Evolutionary conservation across 179 eudicot genomes (phyloP), one percentile per base, ranked within the genome.

Genomic region (Carnegiea gigantea): DNA sequence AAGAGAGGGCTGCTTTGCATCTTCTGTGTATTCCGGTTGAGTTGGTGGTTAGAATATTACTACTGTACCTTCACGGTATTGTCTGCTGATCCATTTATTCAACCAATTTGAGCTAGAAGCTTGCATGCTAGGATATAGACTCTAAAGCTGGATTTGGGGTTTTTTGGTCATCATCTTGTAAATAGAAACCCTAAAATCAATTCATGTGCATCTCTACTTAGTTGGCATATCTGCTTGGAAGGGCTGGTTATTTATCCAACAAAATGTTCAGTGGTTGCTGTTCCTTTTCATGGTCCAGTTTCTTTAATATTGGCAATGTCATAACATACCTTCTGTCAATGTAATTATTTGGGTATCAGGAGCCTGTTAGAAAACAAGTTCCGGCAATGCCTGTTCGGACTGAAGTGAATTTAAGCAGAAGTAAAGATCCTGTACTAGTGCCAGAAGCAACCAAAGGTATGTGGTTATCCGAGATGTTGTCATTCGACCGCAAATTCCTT

Each of bases 391-490:
- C 59, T 68, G 36, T 48, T 76, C 85, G 62, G 33, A 59, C 46
- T 70, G 80, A 26, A 70, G 59, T 46, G 46, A 82, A 87, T 33
- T 21, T 6, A 59, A 82, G 82, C 73, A 70, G 33, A 70, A 62
- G 36, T 70, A 80, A 70, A 72, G 76, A 28, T 30, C 76, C 82
- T 21, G 26, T 73, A 65, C 77, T 65, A 72, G 75, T 72, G 36
- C 70, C 36, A 48, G 72, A 80, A 62, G 65, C 60, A 43, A 75
- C 54, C 75, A 82, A 72, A 77, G 89, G 86, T 84, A 82, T n/a
- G 51, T 72, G 49, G 46, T 67, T 40, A 60, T 80, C 20, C 46
- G 2, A 51, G 23, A 76, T 51, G 4, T 49, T n/a, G 7, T 51
- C 40, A 49, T 36, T 65, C 40, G 4, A 57, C 24, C 57, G 59